Evolutionary conservation across 2,329 filamentous ascomycete species (phyloP), one percentile per base, ranked within the genome.

Genomic region (Berkeleyomyces basicola): DNA sequence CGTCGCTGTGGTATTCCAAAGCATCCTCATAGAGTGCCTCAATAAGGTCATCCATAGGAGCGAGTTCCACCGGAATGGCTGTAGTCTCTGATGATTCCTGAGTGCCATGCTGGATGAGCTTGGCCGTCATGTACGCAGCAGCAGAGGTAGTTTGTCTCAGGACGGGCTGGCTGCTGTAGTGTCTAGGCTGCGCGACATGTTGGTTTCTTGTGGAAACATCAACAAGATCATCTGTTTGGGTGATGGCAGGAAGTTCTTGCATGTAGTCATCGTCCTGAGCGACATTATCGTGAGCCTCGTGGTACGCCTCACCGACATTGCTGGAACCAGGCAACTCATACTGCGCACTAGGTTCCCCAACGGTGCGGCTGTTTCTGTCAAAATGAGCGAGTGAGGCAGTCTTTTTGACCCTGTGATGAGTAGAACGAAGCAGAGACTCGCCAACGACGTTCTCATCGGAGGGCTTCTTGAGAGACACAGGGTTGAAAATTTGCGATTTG

Each of bases 131-230:
- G 33, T 55, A 39, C 3, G n/a, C 1, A 14, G 33, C 33, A 55
- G 76, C 73, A 55, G 69, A 66, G 63, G 76, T 73, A 58, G 69
- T 66, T 23, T 42, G 31, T 66, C 77, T 78, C 59, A 82, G 73
- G 62, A 77, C 74, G 9, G 79, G 79, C 69, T 82, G 79, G 68
- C 78, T 81, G 69, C 77, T 79, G 71, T 78, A 72, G 59, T 81
- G 79, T 42, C 79, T 77, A 64, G 75, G 74, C 61, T 74, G 72
- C 3, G 49, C 31, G 14, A 14, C 49, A 55, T 55, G 3, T 37
- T 70, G 67, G 42, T 70, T 64, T 55, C 68, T 65, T 55, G 36
- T 31, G 14, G 49, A 39, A 7, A 33, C 33, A 14, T 55, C 49
- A 31, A 4, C 49, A 0, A 11, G 11, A 23, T 66, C 63, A 16